Evolutionary conservation across 2,329 filamentous ascomycete species (phyloP).

Genomic region (Botrytis fabae): DNA sequence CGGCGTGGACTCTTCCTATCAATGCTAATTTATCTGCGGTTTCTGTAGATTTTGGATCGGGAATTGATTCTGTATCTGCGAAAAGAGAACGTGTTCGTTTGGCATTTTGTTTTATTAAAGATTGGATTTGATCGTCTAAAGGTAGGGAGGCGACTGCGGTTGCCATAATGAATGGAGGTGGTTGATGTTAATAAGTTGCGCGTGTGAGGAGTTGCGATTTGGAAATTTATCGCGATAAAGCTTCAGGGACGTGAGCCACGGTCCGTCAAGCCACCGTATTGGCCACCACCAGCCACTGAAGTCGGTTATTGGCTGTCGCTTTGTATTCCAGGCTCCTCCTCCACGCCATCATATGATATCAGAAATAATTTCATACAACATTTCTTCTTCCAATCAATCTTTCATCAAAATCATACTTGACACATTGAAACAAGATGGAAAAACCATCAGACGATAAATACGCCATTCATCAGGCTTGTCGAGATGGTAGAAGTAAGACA

Average conservation of each 20-base stretch:
- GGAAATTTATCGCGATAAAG: slow-evolving; percentile 23
- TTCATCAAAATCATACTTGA: neutral
- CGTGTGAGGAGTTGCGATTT: neutral
- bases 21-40: slow-evolving; percentile 37
- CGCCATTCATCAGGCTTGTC: slow-evolving; percentile 81
- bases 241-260: slow-evolving; percentile 17
- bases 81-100: slow-evolving; percentile 46
- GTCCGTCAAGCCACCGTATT: neutral
- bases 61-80: slow-evolving; percentile 34
- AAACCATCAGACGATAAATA: slow-evolving; percentile 57
- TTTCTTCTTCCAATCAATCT: neutral
- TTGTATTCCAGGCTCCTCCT: slow-evolving; percentile 13
- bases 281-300: neutral
- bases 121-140: slow-evolving; percentile 40
- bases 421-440: slow-evolving; percentile 15
- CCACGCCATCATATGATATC: slow-evolving; percentile 18
- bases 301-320: slow-evolving; percentile 1
- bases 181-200: slow-evolving; percentile 7
- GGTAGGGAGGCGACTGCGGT: slow-evolving; percentile 14
- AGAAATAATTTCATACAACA: neutral
- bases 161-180: slow-evolving; percentile 18
- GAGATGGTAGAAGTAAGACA: slow-evolving; percentile 75
- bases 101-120: slow-evolving; percentile 46
- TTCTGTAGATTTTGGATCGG: slow-evolving; percentile 33
- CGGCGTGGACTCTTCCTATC: slow-evolving; percentile 45